These are phyloP conservation scores for Ceratocystis alfenasii DNA, from an alignment of 2,329 filamentous ascomycete species.

Conservation along the genomic window DNA sequence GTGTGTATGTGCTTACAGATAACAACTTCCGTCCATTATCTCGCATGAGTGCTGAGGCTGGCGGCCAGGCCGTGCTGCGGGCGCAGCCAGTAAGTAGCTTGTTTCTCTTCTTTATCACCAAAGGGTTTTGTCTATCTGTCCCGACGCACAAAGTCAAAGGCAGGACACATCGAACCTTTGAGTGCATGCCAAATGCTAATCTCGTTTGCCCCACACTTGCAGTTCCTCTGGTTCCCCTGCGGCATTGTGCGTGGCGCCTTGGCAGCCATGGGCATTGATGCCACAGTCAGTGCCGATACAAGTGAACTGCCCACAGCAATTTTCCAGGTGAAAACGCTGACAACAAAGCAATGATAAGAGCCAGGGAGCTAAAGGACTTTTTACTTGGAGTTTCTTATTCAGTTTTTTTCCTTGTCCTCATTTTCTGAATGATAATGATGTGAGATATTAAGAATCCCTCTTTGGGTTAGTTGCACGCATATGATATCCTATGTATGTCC, in stretches of 20 bases:
- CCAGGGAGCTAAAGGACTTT: not conserved
- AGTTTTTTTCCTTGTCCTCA: too few species aligned
- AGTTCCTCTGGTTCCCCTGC: constrained; percentile 94
- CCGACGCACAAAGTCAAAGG: not conserved
- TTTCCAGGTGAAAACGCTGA: constrained; percentile 86
- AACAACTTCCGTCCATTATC: constrained; percentile 79
- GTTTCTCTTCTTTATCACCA: constrained; percentile 4
- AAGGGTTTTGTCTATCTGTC: not conserved
- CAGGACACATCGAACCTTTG: too few species aligned
- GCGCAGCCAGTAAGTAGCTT: constrained; percentile 60
- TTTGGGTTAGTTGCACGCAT: too few species aligned
- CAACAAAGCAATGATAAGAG: constrained; percentile 43
- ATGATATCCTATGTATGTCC: too few species aligned
- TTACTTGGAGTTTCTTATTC: too few species aligned
- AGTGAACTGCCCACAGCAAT: constrained; percentile 76
- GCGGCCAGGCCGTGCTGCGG: constrained; percentile 57
- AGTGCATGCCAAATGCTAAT: not conserved
- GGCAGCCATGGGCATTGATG: constrained; percentile 79
- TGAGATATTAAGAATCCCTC: too few species aligned
- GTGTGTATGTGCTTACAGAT: constrained; percentile 92
- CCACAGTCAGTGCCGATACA: constrained; percentile 83
- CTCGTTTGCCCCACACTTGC: constrained; percentile 14
- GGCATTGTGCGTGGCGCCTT: constrained; percentile 86
- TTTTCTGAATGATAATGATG: too few species aligned
- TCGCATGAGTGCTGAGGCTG: constrained; percentile 74